Conservation (phyloP, 2,329 filamentous ascomycete genomes). For the Ilyonectria mors-panacis region DNA sequence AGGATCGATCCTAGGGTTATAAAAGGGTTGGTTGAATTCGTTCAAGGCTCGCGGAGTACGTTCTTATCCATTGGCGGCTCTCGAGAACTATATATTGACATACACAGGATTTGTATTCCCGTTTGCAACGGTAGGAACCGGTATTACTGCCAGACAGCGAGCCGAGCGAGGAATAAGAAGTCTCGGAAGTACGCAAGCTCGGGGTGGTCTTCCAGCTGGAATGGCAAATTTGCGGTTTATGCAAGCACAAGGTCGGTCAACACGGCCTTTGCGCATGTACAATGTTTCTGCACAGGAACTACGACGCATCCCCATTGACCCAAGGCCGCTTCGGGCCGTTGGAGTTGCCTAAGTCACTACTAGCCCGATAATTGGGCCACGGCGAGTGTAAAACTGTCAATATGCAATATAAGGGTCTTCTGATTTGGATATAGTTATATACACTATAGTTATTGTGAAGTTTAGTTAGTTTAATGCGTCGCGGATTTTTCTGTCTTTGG, state of each 20-base stretch:
- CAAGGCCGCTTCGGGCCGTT: slow-evolving; percentile 15
- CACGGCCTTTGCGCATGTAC: slow-evolving; percentile 1
- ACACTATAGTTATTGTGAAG: too few relatives aligned
- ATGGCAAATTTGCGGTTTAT: slow-evolving; percentile 1
- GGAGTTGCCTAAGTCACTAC: slow-evolving; percentile 1
- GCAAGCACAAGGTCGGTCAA: background rate
- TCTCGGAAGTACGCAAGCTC: background rate
- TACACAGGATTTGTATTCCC: slow-evolving; percentile 4
- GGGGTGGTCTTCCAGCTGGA: background rate
- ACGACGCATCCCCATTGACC: background rate
- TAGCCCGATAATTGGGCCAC: background rate
- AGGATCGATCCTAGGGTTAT: slow-evolving; percentile 6
- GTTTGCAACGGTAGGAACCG: background rate
- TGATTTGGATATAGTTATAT: too few relatives aligned
- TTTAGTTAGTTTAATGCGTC: too few relatives aligned
- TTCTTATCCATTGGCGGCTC: background rate
- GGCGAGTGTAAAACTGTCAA: too few relatives aligned
- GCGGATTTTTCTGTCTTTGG: too few relatives aligned
- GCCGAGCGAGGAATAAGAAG: background rate
- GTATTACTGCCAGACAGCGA: background rate
- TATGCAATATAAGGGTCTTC: too few relatives aligned
- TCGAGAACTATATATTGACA: background rate
- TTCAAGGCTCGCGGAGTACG: slow-evolving; percentile 5
- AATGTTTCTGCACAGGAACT: slow-evolving; percentile 12
- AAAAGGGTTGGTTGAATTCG: slow-evolving; percentile 3